Percentiles rank a stretch among this genome's conserved stretches.
phyloP scores from a whole-genome alignment of 139 green algal species.

The Haematococcus sp. region DNA sequence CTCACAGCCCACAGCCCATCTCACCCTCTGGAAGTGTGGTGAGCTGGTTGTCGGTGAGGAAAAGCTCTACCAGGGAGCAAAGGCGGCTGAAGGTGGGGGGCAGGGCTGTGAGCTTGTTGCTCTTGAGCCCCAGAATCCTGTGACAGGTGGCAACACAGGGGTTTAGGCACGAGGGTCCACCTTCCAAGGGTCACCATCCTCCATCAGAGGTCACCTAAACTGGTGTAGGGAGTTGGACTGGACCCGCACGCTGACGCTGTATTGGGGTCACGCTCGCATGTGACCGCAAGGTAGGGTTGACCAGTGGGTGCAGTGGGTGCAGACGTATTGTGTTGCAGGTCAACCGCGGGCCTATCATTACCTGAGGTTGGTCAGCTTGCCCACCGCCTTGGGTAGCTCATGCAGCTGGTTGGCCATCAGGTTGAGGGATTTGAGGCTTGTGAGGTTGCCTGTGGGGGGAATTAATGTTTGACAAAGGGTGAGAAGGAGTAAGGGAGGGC shows the following conservation, averaged over 20 bases:
- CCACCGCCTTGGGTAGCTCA: conserved; percentile 37
- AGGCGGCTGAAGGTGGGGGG: conserved; percentile 39
- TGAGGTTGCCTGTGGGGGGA: conserved; percentile 22
- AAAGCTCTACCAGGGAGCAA: conserved; percentile 56
- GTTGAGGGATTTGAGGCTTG: conserved; percentile 53
- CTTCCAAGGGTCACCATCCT: too few relatives aligned
- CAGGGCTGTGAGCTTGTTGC: conserved; percentile 43
- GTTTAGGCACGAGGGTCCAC: too few relatives aligned
- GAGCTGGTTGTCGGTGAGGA: conserved; percentile 75
- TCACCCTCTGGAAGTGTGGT: conserved; percentile 52
- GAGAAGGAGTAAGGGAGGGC: too few relatives aligned
- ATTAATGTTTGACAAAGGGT: neutral
- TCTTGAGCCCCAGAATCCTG: conserved; percentile 42
- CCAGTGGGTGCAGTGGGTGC: neutral
- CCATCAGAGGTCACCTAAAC: too few relatives aligned
- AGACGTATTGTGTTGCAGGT: neutral
- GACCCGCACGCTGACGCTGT: too few relatives aligned
- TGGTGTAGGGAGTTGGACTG: too few relatives aligned
- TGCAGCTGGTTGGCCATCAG: conserved; percentile 68
- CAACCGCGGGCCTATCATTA: neutral
- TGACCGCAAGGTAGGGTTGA: too few relatives aligned
- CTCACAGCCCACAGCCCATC: too few relatives aligned
- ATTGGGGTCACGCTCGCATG: too few relatives aligned
- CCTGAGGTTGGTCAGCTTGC: conserved; percentile 21
- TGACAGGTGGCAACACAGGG: too few relatives aligned